A percentile compares a stretch with the other conserved stretches of the same genome.
Evolutionary conservation across 176 grass and related monocot species (phyloP).

Genomic region (Chrysopogon serrulatus): DNA sequence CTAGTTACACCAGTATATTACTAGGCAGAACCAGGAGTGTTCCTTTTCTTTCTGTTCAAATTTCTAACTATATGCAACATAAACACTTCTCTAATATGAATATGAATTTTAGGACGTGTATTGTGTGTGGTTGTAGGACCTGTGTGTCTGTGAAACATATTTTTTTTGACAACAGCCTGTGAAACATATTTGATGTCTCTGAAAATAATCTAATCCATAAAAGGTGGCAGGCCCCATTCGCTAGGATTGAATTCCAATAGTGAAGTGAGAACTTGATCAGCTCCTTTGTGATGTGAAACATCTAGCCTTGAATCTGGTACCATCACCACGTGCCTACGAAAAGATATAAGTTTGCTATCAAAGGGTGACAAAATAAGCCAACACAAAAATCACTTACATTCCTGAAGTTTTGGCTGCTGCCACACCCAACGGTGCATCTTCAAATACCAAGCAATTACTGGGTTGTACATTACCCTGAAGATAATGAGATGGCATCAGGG

Average conservation of each 20-base stretch:
- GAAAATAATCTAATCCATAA: conserved; percentile 34
- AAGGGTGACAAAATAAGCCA: neutral
- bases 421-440: conserved; percentile 84
- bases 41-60: neutral
- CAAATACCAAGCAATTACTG: conserved; percentile 73
- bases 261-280: conserved; percentile 78
- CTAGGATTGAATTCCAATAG: conserved; percentile 63
- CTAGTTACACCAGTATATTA: no score
- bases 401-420: conserved; percentile 79
- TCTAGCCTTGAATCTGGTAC: conserved; percentile 74
- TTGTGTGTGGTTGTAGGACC: neutral
- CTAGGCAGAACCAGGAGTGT: neutral
- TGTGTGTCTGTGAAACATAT: neutral
- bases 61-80: neutral
- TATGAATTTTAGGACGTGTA: no score
- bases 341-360: neutral
- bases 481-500: neutral
- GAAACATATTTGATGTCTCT: neutral
- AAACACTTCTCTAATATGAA: neutral
- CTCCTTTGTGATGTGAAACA: conserved; percentile 65
- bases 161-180: no score
- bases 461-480: conserved; percentile 47
- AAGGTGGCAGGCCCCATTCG: conserved; percentile 72
- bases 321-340: conserved; percentile 71
- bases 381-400: conserved; percentile 50